These are phyloP conservation scores for Aspergillus kassunensis DNA, from an alignment of 495 filamentous ascomycete species.

Conservation along the genomic window DNA sequence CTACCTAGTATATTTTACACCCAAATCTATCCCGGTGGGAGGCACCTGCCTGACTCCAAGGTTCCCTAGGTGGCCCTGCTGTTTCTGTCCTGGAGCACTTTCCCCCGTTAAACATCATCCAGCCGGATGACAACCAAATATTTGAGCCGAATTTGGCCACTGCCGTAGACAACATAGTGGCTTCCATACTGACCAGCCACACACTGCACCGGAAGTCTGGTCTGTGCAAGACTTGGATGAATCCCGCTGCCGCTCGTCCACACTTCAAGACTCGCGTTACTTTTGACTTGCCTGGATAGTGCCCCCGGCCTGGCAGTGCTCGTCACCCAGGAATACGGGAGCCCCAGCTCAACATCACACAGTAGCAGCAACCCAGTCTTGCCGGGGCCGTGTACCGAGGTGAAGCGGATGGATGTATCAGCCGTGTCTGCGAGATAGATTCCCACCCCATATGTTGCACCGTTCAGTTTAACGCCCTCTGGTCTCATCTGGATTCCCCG, in stretches of 20 bases:
- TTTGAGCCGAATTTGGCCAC: not conserved
- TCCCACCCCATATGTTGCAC: not conserved
- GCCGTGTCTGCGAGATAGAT: conserved; percentile 68
- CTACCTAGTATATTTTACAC: too few relatives aligned
- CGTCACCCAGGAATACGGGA: too few relatives aligned
- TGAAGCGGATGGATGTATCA: conserved; percentile 69
- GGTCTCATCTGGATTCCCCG: not conserved
- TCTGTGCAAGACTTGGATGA: not conserved
- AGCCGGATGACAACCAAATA: not conserved
- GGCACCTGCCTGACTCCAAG: too few relatives aligned
- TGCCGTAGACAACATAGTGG: not conserved
- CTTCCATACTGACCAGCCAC: not conserved
- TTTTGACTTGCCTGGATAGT: too few relatives aligned
- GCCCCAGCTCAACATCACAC: conserved; percentile 66
- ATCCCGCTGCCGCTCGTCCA: not conserved
- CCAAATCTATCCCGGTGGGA: too few relatives aligned
- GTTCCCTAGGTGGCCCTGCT: not conserved
- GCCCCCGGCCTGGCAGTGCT: too few relatives aligned
- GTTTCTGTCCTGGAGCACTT: too few relatives aligned
- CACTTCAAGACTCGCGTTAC: too few relatives aligned
- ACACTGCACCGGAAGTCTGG: too few relatives aligned
- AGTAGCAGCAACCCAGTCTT: conserved; percentile 62
- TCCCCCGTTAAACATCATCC: too few relatives aligned
- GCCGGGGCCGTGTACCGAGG: conserved; percentile 52
- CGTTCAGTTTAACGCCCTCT: not conserved